Percentiles rank a stretch among this genome's conserved stretches.
These are phyloP conservation scores for Fusarium cyanostomum DNA, from an alignment of 2,329 filamentous ascomycete genomes.

Conservation along the genomic window DNA sequence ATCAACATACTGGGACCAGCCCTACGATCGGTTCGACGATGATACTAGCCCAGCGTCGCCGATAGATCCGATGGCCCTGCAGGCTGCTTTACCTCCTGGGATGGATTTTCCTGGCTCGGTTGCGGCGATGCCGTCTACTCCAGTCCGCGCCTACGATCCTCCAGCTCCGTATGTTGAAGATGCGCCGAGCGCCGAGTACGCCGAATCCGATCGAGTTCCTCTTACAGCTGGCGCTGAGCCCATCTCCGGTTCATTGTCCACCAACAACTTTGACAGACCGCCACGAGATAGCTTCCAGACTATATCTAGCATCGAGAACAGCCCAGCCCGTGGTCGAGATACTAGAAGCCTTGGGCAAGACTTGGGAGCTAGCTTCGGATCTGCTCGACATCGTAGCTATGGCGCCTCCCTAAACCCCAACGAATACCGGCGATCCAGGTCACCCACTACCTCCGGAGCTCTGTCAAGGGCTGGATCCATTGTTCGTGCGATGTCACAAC, in stretches of 20 bases:
- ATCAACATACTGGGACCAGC: constrained; percentile 64
- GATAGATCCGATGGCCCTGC: constrained; percentile 62
- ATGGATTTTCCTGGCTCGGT: constrained; percentile 48
- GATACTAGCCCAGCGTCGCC: constrained; percentile 56
- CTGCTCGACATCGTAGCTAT: constrained; percentile 64
- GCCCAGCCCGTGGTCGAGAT: constrained; percentile 59
- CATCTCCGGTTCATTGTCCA: constrained; percentile 60
- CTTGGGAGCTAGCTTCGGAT: constrained; percentile 66
- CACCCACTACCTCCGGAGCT: constrained; percentile 70
- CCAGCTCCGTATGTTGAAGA: constrained; percentile 51
- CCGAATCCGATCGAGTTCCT: constrained; percentile 68
- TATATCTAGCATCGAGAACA: constrained; percentile 64
- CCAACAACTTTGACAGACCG: constrained; percentile 52
- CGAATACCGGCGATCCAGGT: constrained; percentile 65
- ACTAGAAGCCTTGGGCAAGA: constrained; percentile 63
- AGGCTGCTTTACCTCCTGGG: constrained; percentile 64
- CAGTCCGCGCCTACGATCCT: constrained; percentile 44
- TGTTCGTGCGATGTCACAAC: constrained; percentile 89
- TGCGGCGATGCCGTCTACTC: constrained; percentile 31
- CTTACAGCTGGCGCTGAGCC: constrained; percentile 65
- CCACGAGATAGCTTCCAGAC: constrained; percentile 67
- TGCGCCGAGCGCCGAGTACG: constrained; percentile 48
- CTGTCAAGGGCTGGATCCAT: constrained; percentile 77
- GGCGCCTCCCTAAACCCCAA: constrained; percentile 65
- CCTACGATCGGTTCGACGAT: constrained; percentile 53